Percentiles rank a stretch among this genome's conserved stretches.
Evolutionary conservation across 306 rosid genomes (phyloP).

Genomic region (Pyrus bretschneideri): DNA sequence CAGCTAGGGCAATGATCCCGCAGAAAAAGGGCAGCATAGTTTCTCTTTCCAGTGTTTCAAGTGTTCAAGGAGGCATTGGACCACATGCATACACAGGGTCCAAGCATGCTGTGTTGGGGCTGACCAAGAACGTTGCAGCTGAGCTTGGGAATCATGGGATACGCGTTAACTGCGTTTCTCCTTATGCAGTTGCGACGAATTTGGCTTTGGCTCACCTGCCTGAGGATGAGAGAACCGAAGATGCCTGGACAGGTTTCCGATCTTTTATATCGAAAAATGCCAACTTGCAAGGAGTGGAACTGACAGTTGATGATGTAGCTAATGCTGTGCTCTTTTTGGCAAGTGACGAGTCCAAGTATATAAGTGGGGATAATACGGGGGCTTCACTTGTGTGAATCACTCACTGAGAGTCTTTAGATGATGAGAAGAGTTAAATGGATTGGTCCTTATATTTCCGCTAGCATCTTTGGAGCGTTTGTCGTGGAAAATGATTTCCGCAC

Average conservation of each 20-base stretch:
- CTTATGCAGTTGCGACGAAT: slow-evolving; percentile 45
- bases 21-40: slow-evolving; percentile 64
- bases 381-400: slow-evolving; percentile 49
- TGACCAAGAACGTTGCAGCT: slow-evolving; percentile 72
- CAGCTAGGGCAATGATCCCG: slow-evolving; percentile 66
- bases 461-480: neutral
- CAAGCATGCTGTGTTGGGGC: slow-evolving; percentile 74
- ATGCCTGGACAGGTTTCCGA: slow-evolving; percentile 37
- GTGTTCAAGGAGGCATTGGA: slow-evolving; percentile 46
- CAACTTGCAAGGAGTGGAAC: slow-evolving; percentile 66
- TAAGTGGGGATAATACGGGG: slow-evolving; percentile 83
- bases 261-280: slow-evolving; percentile 31
- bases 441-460: neutral
- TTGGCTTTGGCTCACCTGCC: slow-evolving; percentile 63
- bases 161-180: slow-evolving; percentile 46
- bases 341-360: slow-evolving; percentile 63
- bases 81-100: slow-evolving; percentile 73
- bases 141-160: slow-evolving; percentile 63
- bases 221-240: slow-evolving; percentile 63
- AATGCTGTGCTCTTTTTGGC: slow-evolving; percentile 81
- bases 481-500: too few species aligned
- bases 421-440: slow-evolving; percentile 6
- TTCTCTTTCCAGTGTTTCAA: slow-evolving; percentile 53
- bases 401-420: slow-evolving; percentile 48
- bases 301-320: slow-evolving; percentile 59